Evolutionary conservation across 169 alveolate genomes (phyloP).

Genomic region (Cryptosporidium meleagridis): DNA sequence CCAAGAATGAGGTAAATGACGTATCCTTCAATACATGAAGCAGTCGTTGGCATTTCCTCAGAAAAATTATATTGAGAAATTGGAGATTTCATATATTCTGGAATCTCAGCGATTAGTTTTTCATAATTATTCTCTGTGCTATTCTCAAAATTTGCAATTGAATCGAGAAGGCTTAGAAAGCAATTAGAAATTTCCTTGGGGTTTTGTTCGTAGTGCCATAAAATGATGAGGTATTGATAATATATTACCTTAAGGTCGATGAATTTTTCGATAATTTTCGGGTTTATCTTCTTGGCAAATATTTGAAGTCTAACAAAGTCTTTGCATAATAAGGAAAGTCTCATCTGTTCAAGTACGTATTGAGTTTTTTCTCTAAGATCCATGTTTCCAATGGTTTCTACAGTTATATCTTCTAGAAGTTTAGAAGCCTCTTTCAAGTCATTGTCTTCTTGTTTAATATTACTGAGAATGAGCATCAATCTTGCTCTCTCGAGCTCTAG

Average conservation of each 20-base stretch:
- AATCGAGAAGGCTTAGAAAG: constrained; percentile 14
- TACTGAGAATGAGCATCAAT: constrained; percentile 76
- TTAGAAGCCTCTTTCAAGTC: constrained; percentile 77
- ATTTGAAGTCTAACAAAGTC: constrained; percentile 70
- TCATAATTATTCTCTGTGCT: background rate
- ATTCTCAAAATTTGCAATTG: background rate
- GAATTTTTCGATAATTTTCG: constrained; percentile 41
- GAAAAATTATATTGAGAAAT: constrained; percentile 7
- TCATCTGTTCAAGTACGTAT: constrained; percentile 82
- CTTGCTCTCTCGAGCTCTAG: constrained; percentile 84
- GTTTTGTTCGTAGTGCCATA: constrained; percentile 63
- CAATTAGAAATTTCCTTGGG: constrained; percentile 51
- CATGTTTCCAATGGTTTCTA: constrained; percentile 80
- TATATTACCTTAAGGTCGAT: constrained; percentile 31
- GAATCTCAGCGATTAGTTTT: constrained; percentile 2
- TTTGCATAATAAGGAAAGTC: constrained; percentile 69
- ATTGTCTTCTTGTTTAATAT: constrained; percentile 78
- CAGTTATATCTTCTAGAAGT: constrained; percentile 80
- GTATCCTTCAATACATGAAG: constrained; percentile 57
- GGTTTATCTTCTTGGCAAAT: constrained; percentile 66
- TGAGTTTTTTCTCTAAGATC: constrained; percentile 80
- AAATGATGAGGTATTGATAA: constrained; percentile 50
- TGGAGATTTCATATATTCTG: constrained; percentile 51
- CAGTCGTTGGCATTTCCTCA: constrained; percentile 6
- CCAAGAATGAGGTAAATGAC: constrained; percentile 57